Evolutionary conservation across 495 filamentous ascomycete genomes (phyloP).

Genomic region (Hapsidospora chrysogenum): DNA sequence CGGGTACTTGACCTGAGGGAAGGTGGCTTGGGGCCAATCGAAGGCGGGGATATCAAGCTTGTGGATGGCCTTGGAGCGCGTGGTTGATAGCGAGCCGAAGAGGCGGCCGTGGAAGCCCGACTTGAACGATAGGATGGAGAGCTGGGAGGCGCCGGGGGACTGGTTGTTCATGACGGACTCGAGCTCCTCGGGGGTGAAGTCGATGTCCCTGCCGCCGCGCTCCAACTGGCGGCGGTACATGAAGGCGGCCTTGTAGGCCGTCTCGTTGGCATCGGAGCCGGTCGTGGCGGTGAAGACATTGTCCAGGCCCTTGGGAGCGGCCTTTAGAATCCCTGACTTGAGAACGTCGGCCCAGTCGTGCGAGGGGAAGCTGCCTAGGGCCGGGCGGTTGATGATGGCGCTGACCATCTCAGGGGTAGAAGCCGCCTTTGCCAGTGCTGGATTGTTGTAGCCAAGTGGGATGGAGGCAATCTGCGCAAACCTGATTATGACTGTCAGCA

Average conservation of each 20-base stretch:
- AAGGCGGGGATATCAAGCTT: constrained; percentile 98
- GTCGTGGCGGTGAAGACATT: constrained; percentile 96
- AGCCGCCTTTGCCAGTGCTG: constrained; percentile 53
- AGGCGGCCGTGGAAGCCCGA: constrained; percentile 90
- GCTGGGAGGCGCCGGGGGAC: constrained; percentile 60
- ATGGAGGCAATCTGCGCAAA: constrained; percentile 98
- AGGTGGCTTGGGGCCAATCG: constrained; percentile 93
- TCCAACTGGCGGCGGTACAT: constrained; percentile 88
- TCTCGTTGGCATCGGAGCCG: constrained; percentile 95
- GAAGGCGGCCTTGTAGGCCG: constrained; percentile 98
- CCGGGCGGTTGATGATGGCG: constrained; percentile 82
- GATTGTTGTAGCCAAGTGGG: constrained; percentile 94
- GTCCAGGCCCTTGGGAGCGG: constrained; percentile 78
- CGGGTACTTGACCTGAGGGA: constrained; percentile 82
- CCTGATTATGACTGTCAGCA: constrained; percentile 37
- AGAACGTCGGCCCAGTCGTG: constrained; percentile 78
- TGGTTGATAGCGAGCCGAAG: constrained; percentile 84
- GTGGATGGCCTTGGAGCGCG: constrained; percentile 92
- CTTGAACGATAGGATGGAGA: constrained; percentile 90
- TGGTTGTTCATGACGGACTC: constrained; percentile 71
- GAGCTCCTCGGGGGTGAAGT: constrained; percentile 75
- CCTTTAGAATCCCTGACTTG: constrained; percentile 72
- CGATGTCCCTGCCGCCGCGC: constrained; percentile 65
- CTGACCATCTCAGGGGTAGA: constrained; percentile 63
- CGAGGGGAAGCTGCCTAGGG: constrained; percentile 90